Conservation (phyloP, 176 grass and related monocot species). For the Luzula sylvatica region DNA sequence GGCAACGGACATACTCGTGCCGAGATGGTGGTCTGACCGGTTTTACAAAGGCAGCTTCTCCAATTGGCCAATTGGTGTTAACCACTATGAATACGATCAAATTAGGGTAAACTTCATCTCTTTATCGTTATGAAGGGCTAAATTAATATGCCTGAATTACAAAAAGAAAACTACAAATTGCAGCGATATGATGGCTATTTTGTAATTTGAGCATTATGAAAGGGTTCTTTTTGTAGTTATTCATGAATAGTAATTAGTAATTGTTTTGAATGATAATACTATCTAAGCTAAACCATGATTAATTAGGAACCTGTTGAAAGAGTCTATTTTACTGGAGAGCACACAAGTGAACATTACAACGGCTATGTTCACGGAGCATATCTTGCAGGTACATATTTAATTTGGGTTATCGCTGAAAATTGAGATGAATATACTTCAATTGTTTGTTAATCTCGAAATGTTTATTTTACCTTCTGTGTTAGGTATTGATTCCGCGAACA, state of each 20-base stretch:
- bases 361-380: conserved; percentile 50
- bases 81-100: conserved; percentile 46
- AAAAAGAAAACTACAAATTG: too few relatives aligned
- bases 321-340: conserved; percentile 53
- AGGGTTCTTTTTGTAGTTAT: too few relatives aligned
- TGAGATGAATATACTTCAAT: neutral
- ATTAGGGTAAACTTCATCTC: conserved; percentile 39
- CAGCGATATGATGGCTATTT: too few relatives aligned
- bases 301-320: conserved; percentile 37
- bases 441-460: neutral
- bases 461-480: neutral
- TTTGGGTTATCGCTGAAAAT: neutral
- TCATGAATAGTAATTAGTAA: too few relatives aligned
- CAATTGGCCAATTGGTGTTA: conserved; percentile 63
- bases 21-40: conserved; percentile 50
- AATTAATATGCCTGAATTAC: neutral
- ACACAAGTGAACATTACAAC: conserved; percentile 39
- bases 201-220: too few relatives aligned
- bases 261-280: neutral
- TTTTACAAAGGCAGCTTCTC: conserved; percentile 52
- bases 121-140: too few relatives aligned
- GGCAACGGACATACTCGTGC: conserved; percentile 43
- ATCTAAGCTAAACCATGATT: neutral
- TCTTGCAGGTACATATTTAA: conserved; percentile 24
- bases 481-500: conserved; percentile 50